A percentile compares a stretch with the other conserved stretches of the same genome.
These are phyloP conservation scores for Herpetospermum pedunculosum DNA, from an alignment of 306 rosid species.

Conservation along the genomic window DNA sequence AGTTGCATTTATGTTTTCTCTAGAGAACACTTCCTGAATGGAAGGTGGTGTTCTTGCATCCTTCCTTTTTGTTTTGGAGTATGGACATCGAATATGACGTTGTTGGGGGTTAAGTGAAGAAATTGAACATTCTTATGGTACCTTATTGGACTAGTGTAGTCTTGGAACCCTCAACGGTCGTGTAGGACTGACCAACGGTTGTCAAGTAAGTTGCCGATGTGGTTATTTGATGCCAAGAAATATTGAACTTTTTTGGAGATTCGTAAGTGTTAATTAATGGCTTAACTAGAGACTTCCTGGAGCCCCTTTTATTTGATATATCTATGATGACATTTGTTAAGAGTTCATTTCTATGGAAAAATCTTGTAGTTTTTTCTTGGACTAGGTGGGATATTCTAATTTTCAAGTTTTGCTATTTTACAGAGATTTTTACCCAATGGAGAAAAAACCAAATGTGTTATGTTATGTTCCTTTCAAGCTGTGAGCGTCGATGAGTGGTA, in stretches of 20 bases:
- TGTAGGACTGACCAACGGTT: not conserved
- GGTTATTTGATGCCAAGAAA: constrained; percentile 4
- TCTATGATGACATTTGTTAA: not conserved
- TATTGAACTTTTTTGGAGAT: not conserved
- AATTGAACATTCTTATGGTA: not conserved
- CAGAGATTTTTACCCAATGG: not conserved
- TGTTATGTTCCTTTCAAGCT: not conserved
- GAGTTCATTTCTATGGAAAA: not conserved
- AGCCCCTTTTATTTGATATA: not conserved
- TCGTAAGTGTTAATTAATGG: not conserved
- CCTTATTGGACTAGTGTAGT: not conserved
- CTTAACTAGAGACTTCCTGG: not conserved
- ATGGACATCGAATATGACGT: not conserved
- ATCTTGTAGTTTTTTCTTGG: not conserved
- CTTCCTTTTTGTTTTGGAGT: not conserved
- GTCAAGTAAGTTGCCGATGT: not conserved
- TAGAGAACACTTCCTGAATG: constrained; percentile 1
- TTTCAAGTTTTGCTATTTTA: not conserved
- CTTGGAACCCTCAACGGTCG: not conserved
- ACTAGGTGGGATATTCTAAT: not conserved
- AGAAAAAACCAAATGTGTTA: not conserved
- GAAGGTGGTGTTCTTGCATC: constrained; percentile 8
- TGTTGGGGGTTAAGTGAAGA: not conserved
- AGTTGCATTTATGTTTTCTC: constrained; percentile 5
- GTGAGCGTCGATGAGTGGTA: not conserved